Percentiles rank a stretch among this genome's conserved stretches.
phyloP scores from a whole-genome alignment of 2,329 filamentous ascomycete genomes.

The Clonostachys solani region DNA sequence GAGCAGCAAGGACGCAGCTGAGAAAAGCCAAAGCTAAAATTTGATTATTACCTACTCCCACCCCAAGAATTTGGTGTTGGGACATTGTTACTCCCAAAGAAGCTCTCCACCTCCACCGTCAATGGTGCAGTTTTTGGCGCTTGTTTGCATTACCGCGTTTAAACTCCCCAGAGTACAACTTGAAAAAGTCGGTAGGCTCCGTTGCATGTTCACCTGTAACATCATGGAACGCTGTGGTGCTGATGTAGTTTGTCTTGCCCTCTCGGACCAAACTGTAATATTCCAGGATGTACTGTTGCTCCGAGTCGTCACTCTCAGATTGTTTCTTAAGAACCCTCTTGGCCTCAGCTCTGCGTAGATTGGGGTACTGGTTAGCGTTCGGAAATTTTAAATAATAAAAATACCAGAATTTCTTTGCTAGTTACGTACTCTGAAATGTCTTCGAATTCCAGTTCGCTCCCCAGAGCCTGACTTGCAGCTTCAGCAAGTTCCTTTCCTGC shows the following conservation, averaged over 20 bases:
- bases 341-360: background rate
- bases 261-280: slow-evolving; percentile 48
- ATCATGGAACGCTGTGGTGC: slow-evolving; percentile 43
- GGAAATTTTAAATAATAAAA: background rate
- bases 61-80: too few relatives aligned
- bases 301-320: slow-evolving; percentile 20
- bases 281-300: slow-evolving; percentile 43
- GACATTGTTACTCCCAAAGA: too few relatives aligned
- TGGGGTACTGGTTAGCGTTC: background rate
- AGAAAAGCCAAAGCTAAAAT: too few relatives aligned
- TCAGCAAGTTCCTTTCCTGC: slow-evolving; percentile 39
- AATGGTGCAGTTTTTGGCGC: too few relatives aligned
- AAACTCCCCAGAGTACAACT: slow-evolving; percentile 22
- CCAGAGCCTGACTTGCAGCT: slow-evolving; percentile 37
- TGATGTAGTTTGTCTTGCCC: slow-evolving; percentile 49
- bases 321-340: slow-evolving; percentile 2
- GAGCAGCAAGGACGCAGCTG: too few relatives aligned
- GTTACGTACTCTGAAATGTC: slow-evolving; percentile 35
- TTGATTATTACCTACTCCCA: too few relatives aligned
- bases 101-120: too few relatives aligned
- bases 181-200: slow-evolving; percentile 43
- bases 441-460: slow-evolving; percentile 28
- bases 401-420: background rate
- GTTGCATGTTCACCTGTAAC: slow-evolving; percentile 40
- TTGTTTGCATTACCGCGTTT: too few relatives aligned